Percentiles rank a stretch among this genome's conserved stretches.
phyloP scores from a whole-genome alignment of 805 yeast genomes.

The Candida andamanensis region DNA sequence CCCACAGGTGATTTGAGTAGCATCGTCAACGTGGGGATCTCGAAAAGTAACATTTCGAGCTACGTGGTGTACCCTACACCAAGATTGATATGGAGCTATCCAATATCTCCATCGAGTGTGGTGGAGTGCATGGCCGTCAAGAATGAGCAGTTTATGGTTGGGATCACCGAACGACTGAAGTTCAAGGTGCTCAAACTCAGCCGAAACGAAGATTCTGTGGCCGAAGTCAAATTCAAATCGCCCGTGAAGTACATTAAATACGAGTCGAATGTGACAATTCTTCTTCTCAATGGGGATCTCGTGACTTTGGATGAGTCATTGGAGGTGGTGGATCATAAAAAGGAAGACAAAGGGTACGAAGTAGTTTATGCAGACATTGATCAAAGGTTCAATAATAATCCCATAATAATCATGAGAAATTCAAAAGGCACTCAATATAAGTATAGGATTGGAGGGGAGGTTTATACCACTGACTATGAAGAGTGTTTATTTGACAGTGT shows the following conservation, averaged over 20 bases:
- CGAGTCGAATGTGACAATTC: slow-evolving; percentile 1
- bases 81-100: slow-evolving; percentile 50
- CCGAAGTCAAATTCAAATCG: slow-evolving; percentile 4
- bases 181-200: slow-evolving; percentile 21
- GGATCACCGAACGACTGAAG: slow-evolving; percentile 31
- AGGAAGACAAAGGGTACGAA: slow-evolving; percentile 1
- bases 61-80: slow-evolving; percentile 53
- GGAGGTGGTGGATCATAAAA: slow-evolving; percentile 2
- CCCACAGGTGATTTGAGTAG: slow-evolving; percentile 19
- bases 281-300: slow-evolving; percentile 5
- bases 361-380: slow-evolving; percentile 9
- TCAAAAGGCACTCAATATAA: slow-evolving; percentile 9
- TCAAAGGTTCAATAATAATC: slow-evolving; percentile 7
- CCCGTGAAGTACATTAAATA: slow-evolving; percentile 3
- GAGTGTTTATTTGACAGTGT: slow-evolving; percentile 6
- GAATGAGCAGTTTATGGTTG: slow-evolving; percentile 26
- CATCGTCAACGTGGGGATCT: slow-evolving; percentile 46
- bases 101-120: slow-evolving; percentile 44
- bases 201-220: slow-evolving; percentile 10
- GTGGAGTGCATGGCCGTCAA: slow-evolving; percentile 38
- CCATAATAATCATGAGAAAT: slow-evolving; percentile 10
- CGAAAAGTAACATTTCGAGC: slow-evolving; percentile 49
- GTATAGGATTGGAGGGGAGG: slow-evolving; percentile 16
- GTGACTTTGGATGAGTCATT: slow-evolving; percentile 1
- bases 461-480: slow-evolving; percentile 1